Evolutionary conservation across 2,329 filamentous ascomycete genomes (phyloP), one percentile per base, ranked within the genome.

Genomic region (Penicillium sp.): DNA sequence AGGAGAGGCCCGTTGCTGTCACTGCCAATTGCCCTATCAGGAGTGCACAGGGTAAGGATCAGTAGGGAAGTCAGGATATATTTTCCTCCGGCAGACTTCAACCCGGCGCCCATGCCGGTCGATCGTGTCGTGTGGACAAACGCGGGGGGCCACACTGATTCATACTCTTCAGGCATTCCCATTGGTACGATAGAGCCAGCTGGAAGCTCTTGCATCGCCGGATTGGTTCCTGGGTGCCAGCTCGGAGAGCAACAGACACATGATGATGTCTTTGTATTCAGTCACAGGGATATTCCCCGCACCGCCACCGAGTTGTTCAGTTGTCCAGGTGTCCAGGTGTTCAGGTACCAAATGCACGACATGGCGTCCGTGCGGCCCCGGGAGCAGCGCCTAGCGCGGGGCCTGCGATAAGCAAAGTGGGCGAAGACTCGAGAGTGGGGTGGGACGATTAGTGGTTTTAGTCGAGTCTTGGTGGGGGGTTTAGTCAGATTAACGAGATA

Each of bases 341-440:
- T 62, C 65, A 67, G 63, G 59, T 56, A 67, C 61, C 52, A 40
- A 58, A 56, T 55, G 61, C 61, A 65, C 30, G 64, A 55, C 61
- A 61, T 49, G 26, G 42, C 13, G 55, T 57, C 67, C 64, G 65
- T 66, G 62, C 62, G 46, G 43, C 48, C 52, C 58, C 65, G 65
- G 60, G 60, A 65, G 48, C 57, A 58, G 69, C 67, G 71, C 67
- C 67, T 71, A 71, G 67, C 71, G 71, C 71, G 71, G 68, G 55
- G 60, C 25, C 43, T 59, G 28, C 69, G 68, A 72, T 75, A 68
- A 74, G 72, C 59, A 77, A 77, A 76, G n/a, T 42, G 16, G n/a
- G 38, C 6, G 6, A 19, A 10, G 35, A 19, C 8, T 5, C 8
- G 16, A 8, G 3, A 13, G 40, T 22, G 40, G 40, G 40, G 40